A percentile compares a stretch with the other conserved stretches of the same genome.
Evolutionary conservation across 441 rosid genomes (phyloP).

Genomic region (Gossypium laxum): DNA sequence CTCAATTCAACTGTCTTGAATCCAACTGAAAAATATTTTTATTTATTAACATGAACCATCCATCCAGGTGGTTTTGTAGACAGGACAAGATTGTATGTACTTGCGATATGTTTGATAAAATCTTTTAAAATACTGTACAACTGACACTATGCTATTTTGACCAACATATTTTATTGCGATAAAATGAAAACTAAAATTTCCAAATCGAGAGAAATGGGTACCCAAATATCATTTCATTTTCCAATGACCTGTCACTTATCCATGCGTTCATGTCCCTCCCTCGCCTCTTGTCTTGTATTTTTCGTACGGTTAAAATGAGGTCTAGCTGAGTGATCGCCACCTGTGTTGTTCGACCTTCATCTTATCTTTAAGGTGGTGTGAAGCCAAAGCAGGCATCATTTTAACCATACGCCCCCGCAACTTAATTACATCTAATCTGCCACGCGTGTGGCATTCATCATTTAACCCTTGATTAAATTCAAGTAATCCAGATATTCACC

Average conservation of each 20-base stretch:
- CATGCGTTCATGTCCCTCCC: neutral
- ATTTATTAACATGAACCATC: neutral
- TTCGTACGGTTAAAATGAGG: neutral
- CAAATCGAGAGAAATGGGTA: neutral
- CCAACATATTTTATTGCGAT: neutral
- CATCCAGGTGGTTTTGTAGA: neutral
- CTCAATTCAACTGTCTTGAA: too few species aligned
- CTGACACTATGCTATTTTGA: neutral
- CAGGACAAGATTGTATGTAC: neutral
- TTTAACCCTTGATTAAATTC: neutral
- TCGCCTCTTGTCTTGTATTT: neutral
- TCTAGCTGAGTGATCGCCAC: too few species aligned
- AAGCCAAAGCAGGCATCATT: too few species aligned
- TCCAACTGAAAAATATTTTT: neutral
- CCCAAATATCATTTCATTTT: neutral
- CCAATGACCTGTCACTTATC: neutral
- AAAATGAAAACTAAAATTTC: neutral
- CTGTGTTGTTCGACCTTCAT: too few species aligned
- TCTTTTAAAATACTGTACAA: neutral
- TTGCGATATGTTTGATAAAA: neutral
- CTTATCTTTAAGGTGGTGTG: too few species aligned
- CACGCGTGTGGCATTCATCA: too few species aligned
- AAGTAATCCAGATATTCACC: too few species aligned
- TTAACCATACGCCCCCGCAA: neutral
- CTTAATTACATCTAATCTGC: neutral